Percentiles rank a stretch among this genome's conserved stretches.
phyloP scores from a whole-genome alignment of 805 yeast species.

The Ogataea minuta region DNA sequence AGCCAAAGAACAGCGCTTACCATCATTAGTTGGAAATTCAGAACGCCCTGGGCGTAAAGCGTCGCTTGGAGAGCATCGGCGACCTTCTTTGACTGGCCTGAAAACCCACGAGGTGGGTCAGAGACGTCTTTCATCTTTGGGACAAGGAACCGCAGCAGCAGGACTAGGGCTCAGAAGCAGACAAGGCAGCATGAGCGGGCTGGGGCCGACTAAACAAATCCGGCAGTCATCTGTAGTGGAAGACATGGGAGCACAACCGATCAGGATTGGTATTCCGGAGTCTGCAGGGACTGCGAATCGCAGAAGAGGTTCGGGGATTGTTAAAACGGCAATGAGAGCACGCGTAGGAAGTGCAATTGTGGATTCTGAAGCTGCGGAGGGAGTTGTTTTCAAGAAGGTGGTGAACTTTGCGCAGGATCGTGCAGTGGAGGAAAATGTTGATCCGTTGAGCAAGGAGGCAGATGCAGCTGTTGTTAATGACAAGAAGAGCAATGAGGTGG shows the following conservation, averaged over 20 bases:
- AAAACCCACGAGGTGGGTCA: conserved; percentile 6
- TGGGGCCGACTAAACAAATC: conserved; percentile 16
- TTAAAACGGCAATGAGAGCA: background rate
- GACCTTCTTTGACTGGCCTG: conserved; percentile 9
- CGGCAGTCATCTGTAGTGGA: conserved; percentile 6
- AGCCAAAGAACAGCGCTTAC: background rate
- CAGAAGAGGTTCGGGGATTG: conserved; percentile 14
- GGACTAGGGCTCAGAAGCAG: conserved; percentile 7
- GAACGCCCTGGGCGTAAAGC: background rate
- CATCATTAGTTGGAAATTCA: background rate
- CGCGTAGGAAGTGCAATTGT: background rate
- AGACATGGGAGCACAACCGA: conserved; percentile 5
- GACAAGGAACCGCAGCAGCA: conserved; percentile 2
- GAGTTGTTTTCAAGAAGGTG: conserved; percentile 8
- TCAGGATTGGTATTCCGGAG: conserved; percentile 10
- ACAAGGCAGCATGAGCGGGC: conserved; percentile 11
- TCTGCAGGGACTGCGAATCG: conserved; percentile 7
- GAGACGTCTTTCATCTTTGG: conserved; percentile 9
- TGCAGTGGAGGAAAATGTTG: conserved; percentile 4
- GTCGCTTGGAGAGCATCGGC: conserved; percentile 3
- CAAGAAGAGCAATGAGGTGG: conserved; percentile 6
- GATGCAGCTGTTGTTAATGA: background rate
- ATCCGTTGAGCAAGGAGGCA: conserved; percentile 1
- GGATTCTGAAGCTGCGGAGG: background rate
- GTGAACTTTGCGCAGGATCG: background rate